Evolutionary conservation across 345 rosid genomes (phyloP).

Genomic region (Eucalyptus brandiana): DNA sequence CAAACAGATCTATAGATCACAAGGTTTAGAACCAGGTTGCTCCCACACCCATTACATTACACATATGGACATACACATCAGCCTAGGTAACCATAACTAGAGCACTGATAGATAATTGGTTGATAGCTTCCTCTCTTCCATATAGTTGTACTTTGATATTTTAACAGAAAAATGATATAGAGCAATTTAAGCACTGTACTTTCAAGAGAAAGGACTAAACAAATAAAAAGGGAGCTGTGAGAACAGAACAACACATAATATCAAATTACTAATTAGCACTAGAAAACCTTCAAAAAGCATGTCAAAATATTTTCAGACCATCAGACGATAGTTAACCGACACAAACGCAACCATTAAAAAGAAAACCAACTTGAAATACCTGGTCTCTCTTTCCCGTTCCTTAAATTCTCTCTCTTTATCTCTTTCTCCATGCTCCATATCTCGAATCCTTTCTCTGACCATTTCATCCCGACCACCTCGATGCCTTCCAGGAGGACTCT

Average conservation of each 20-base stretch:
- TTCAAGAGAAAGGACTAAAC: background rate
- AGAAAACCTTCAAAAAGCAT: background rate
- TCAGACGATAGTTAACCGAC: background rate
- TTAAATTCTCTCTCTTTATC: slow-evolving; percentile 44
- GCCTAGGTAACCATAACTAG: background rate
- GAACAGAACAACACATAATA: background rate
- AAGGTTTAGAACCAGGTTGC: background rate
- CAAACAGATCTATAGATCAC: background rate
- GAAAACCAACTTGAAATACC: slow-evolving; percentile 20
- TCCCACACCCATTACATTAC: background rate
- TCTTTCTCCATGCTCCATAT: slow-evolving; percentile 41
- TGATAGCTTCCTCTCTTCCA: background rate
- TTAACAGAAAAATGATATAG: background rate
- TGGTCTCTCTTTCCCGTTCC: slow-evolving; percentile 68
- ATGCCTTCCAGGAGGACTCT: slow-evolving; percentile 51
- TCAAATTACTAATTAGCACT: background rate
- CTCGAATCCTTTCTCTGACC: slow-evolving; percentile 38
- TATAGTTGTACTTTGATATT: background rate
- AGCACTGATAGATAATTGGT: background rate
- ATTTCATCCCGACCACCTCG: slow-evolving; percentile 26
- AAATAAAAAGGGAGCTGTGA: background rate
- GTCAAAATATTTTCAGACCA: background rate
- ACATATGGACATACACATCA: background rate
- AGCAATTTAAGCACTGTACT: background rate
- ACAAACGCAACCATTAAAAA: background rate